Conservation (phyloP, 768 basidiomycete genomes). For the Lactarius deliciosus region DNA sequence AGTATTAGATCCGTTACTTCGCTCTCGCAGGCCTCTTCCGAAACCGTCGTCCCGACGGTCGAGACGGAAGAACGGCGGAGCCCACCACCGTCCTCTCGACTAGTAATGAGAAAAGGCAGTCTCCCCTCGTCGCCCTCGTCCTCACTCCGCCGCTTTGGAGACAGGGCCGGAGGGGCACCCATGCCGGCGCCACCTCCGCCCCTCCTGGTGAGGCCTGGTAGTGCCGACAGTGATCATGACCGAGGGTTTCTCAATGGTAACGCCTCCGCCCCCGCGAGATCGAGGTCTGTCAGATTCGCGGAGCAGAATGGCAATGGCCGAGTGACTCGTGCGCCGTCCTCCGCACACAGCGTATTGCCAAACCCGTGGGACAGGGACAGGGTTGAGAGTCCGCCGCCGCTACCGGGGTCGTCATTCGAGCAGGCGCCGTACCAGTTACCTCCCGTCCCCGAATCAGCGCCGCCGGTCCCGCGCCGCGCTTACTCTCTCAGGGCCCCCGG, state of each 20-base stretch:
- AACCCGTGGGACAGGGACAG: conserved; percentile 18
- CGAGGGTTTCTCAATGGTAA: neutral
- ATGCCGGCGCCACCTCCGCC: neutral
- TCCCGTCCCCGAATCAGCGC: neutral
- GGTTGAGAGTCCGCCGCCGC: neutral
- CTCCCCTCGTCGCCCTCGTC: neutral
- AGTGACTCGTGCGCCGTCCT: neutral
- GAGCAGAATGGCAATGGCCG: neutral
- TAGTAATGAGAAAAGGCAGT: neutral
- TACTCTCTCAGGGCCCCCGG: neutral
- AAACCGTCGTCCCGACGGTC: neutral
- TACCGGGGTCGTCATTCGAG: neutral
- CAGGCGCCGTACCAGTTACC: neutral
- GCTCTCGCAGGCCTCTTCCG: neutral
- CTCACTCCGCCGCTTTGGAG: neutral
- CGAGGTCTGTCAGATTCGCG: neutral
- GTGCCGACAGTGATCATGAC: neutral
- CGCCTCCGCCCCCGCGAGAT: neutral
- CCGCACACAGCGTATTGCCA: neutral
- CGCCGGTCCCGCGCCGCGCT: neutral
- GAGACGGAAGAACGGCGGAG: neutral
- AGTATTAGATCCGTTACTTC: neutral
- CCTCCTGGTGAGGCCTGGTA: neutral
- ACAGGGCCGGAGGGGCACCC: too few species aligned
- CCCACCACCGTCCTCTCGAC: neutral